Base-by-base conservation (phyloP, 352 stramenopile species). In the Aphanomyces invadans region DNA sequence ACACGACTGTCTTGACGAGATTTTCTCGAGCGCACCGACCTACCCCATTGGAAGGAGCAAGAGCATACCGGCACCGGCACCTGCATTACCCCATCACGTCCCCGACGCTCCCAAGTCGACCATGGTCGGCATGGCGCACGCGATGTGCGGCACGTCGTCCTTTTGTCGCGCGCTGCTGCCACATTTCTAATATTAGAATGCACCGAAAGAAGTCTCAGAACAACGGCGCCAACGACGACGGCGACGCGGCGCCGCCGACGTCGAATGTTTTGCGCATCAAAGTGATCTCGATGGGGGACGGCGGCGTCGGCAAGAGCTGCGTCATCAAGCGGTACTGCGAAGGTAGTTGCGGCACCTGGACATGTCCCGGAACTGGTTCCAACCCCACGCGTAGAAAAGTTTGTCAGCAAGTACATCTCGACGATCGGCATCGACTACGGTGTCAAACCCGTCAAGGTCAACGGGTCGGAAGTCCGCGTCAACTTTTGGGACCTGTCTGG, bases 391-490 rank as follows among this genome's bases (percentile, higher is more conserved):
- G 28, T 36, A 59, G 83, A 91, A 55, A 91, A 95, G 72, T 98
- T 98, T 71, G 87, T 97, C 26, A 86, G 73, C 64, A 98, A 97
- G 78, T 98, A 98, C 73, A 97, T 98, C 55, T 89, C 86, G 38
- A 98, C 95, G 4, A 97, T 98, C 67, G 95, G 93, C 48, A 93
- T 98, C 63, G 93, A 98, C 71, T 98, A 97, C 68, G 92, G 94
- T 49, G 91, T 98, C 42, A 97, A 97, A 64, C 75, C 87, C 15
- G 84, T 97, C 39, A 70, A 77, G 19, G 76, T 97, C 12, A 72
- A 79, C 29, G 79, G 81, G 25, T 66, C 79, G 17, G 76, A 91
- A 63, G 86, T 93, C 60, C 82, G 85, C 21, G 82, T 98, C n/a
- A 98, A 97, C 77, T 98, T 98, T 68, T 98, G 92, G 90, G 92